Conservation (phyloP, 192 early-diverging fungal genomes). For the Podila horticola region DNA sequence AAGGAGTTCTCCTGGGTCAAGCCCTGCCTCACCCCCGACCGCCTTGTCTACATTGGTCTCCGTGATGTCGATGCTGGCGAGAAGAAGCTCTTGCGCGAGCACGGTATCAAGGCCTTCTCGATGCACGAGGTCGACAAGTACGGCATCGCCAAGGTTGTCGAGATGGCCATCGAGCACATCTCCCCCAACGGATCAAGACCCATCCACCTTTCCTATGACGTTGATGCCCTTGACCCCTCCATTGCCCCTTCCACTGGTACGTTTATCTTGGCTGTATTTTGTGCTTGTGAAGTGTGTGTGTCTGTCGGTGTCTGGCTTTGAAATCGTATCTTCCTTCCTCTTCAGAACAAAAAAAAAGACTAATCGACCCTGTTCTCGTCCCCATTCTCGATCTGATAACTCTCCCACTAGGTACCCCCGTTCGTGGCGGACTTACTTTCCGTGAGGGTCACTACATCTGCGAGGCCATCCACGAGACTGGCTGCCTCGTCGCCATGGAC, state of each 20-base stretch:
- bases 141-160: constrained; percentile 92
- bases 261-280: not conserved
- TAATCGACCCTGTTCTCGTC: too few relatives aligned
- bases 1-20: constrained; percentile 83
- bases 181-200: constrained; percentile 76
- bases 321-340: too few relatives aligned
- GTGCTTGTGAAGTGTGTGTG: not conserved
- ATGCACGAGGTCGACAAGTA: constrained; percentile 97
- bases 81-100: constrained; percentile 82
- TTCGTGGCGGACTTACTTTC: constrained; percentile 94
- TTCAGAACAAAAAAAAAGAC: too few relatives aligned
- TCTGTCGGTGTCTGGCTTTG: not conserved
- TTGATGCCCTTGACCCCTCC: constrained; percentile 94
- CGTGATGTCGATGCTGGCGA: constrained; percentile 93
- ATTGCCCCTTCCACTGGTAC: constrained; percentile 89
- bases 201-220: constrained; percentile 93
- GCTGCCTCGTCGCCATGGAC: constrained; percentile 88
- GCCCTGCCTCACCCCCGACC: constrained; percentile 75
- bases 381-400: not conserved
- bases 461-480: constrained; percentile 90
- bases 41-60: constrained; percentile 95
- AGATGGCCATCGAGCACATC: constrained; percentile 93
- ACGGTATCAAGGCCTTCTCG: constrained; percentile 92
- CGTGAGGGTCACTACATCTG: constrained; percentile 98
- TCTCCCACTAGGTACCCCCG: constrained; percentile 79